phyloP scores from a whole-genome alignment of 148 eudicot species.

The Silene latifolia region DNA sequence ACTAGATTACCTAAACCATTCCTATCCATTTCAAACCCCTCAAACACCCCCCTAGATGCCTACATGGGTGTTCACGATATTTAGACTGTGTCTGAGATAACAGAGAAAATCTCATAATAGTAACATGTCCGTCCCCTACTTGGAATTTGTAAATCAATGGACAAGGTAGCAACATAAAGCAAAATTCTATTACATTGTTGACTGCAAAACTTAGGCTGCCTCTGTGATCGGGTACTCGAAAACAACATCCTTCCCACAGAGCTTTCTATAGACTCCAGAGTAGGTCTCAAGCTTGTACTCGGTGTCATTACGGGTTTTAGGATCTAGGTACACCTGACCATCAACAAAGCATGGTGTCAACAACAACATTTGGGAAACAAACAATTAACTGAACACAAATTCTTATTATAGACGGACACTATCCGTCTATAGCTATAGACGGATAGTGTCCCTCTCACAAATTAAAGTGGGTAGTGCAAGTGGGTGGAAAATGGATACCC shows the following conservation, averaged over 20 bases:
- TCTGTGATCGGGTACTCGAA: constrained; percentile 56
- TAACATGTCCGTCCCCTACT: constrained; percentile 8
- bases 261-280: constrained; percentile 60
- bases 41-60: too few relatives aligned
- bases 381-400: too few relatives aligned
- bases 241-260: constrained; percentile 16
- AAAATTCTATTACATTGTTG: constrained; percentile 23
- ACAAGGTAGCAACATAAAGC: constrained; percentile 3
- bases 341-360: too few relatives aligned
- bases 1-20: too few relatives aligned
- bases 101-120: constrained; percentile 21
- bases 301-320: constrained; percentile 76
- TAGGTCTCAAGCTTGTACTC: constrained; percentile 94
- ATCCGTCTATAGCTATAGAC: too few relatives aligned
- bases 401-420: too few relatives aligned
- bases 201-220: constrained; percentile 35
- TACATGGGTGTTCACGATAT: constrained; percentile 2
- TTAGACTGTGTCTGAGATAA: constrained; percentile 8
- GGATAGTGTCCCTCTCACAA: too few relatives aligned
- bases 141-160: constrained; percentile 25
- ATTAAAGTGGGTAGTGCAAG: too few relatives aligned
- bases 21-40: too few relatives aligned
- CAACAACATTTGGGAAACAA: neutral
- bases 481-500: too few relatives aligned
- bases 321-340: constrained; percentile 70